These are phyloP conservation scores for Leptoxyphium fumago DNA, from an alignment of 2,329 filamentous ascomycete species.

Conservation along the genomic window DNA sequence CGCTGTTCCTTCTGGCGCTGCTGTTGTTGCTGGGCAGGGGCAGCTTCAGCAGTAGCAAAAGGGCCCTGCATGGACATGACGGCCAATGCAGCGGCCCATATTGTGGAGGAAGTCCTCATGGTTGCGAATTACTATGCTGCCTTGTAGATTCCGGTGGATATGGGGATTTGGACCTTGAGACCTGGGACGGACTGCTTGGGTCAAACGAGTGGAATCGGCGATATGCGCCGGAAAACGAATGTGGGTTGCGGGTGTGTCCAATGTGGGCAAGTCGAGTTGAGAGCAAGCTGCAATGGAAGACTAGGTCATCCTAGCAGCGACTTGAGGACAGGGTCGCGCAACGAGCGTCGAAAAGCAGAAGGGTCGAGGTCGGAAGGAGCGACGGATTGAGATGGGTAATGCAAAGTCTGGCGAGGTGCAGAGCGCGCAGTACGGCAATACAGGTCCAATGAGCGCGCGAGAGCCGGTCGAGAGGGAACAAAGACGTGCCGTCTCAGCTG, in stretches of 20 bases:
- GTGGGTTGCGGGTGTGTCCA: conserved; percentile 9
- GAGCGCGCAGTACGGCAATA: too few species aligned
- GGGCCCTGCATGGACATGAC: conserved; percentile 29
- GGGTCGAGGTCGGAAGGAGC: too few species aligned
- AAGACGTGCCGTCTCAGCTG: too few species aligned
- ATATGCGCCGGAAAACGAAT: conserved; percentile 16
- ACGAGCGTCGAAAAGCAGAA: not conserved
- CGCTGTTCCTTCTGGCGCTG: conserved; percentile 20
- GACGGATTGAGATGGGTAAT: too few species aligned
- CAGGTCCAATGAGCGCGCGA: too few species aligned
- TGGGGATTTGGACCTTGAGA: conserved; percentile 6
- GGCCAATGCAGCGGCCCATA: conserved; percentile 32
- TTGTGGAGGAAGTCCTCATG: conserved; percentile 30
- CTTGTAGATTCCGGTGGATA: conserved; percentile 1
- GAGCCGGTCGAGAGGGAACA: too few species aligned
- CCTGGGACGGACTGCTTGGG: not conserved
- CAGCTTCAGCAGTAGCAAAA: conserved; percentile 33
- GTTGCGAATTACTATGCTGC: conserved; percentile 12
- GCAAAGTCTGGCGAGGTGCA: too few species aligned
- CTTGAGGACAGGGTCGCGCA: not conserved
- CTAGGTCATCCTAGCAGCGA: conserved; percentile 14
- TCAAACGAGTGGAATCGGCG: conserved; percentile 40
- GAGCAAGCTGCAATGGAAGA: conserved; percentile 2
- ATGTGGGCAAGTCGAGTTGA: conserved; percentile 5
- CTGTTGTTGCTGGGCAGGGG: conserved; percentile 28